Conservation (phyloP, 2,329 filamentous ascomycete species). For the Verticillium nubilum region DNA sequence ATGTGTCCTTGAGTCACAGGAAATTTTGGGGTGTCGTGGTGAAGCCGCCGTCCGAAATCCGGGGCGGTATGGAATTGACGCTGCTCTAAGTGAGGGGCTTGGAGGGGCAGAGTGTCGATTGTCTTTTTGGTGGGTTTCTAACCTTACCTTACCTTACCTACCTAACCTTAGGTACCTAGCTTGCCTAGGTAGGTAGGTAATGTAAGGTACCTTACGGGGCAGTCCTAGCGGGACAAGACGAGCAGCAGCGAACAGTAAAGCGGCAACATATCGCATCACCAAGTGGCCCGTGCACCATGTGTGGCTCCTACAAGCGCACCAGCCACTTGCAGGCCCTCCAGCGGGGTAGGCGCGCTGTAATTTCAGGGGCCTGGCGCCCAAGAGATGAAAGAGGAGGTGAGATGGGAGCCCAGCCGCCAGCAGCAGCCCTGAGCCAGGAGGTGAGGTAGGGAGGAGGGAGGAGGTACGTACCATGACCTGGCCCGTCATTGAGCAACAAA, state of each 20-base stretch:
- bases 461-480: background rate
- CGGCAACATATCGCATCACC: background rate
- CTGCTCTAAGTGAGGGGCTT: background rate
- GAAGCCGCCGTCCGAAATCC: slow-evolving; percentile 2
- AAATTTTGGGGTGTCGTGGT: slow-evolving; percentile 25
- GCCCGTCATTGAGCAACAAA: background rate
- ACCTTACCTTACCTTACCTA: no score
- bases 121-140: no score
- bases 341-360: background rate
- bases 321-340: background rate
- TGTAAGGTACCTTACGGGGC: no score
- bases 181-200: no score
- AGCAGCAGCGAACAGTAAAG: background rate
- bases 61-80: background rate
- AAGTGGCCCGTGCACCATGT: background rate
- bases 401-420: background rate
- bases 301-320: background rate
- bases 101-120: background rate
- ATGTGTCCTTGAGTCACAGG: slow-evolving; percentile 31
- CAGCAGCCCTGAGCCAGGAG: background rate
- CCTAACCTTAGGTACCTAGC: no score
- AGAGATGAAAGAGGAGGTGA: background rate
- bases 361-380: background rate
- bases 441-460: background rate
- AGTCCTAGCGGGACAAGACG: background rate